phyloP scores from a whole-genome alignment of 2,329 filamentous ascomycete species.

The Trichoderma guizhouense region DNA sequence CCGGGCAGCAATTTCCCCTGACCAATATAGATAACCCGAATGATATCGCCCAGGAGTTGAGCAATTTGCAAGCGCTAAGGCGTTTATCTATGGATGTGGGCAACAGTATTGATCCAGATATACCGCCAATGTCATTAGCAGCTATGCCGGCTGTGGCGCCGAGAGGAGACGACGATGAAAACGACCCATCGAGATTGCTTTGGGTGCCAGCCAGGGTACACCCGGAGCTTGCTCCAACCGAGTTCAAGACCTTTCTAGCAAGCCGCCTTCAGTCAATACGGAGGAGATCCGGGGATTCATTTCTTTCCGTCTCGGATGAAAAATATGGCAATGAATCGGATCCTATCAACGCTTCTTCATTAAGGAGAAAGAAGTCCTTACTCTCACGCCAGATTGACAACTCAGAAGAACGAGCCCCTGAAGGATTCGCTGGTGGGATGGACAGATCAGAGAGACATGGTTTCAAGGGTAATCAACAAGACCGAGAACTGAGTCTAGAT shows the following conservation, averaged over 20 bases:
- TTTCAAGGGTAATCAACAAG: conserved; percentile 55
- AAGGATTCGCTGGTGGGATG: conserved; percentile 77
- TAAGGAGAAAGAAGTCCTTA: conserved; percentile 92
- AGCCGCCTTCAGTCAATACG: conserved; percentile 88
- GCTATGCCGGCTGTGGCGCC: conserved; percentile 72
- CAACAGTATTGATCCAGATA: conserved; percentile 68
- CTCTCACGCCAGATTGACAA: conserved; percentile 87
- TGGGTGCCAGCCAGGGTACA: conserved; percentile 96
- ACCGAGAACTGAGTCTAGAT: conserved; percentile 68
- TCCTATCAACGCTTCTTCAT: conserved; percentile 39
- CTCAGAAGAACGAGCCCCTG: conserved; percentile 52
- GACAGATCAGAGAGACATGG: conserved; percentile 73
- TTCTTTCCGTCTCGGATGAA: conserved; percentile 55
- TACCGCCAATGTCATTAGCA: conserved; percentile 66
- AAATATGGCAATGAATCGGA: conserved; percentile 53
- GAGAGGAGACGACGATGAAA: conserved; percentile 71
- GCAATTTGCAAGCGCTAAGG: conserved; percentile 84
- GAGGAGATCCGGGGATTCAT: conserved; percentile 72
- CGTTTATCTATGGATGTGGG: conserved; percentile 93
- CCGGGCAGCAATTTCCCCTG: conserved; percentile 67
- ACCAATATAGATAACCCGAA: conserved; percentile 88
- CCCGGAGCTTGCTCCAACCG: conserved; percentile 88
- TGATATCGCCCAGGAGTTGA: conserved; percentile 86
- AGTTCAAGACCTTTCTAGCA: conserved; percentile 95
- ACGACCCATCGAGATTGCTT: conserved; percentile 82